Evolutionary conservation across 164 flowering plant genomes (phyloP).

Genomic region (Liriodendron chinense): DNA sequence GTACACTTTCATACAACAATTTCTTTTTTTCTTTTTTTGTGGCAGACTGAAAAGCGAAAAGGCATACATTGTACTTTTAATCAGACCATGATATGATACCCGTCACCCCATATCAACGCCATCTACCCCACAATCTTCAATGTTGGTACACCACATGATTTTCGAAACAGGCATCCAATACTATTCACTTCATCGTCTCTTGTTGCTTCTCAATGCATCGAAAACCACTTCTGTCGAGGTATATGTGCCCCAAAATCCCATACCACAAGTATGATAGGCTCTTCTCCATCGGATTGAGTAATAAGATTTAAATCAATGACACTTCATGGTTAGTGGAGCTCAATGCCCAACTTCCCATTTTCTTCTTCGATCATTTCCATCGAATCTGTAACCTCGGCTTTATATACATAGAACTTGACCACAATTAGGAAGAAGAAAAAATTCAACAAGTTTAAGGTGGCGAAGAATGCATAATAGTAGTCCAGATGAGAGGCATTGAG

Average conservation of each 20-base stretch:
- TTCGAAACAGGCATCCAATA: too few relatives aligned
- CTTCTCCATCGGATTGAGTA: background rate
- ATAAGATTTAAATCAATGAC: background rate
- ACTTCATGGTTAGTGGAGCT: background rate
- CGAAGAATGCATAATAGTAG: slow-evolving; percentile 41
- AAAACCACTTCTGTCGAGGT: too few relatives aligned
- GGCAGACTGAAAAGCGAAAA: too few relatives aligned
- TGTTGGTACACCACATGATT: too few relatives aligned
- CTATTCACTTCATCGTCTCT: too few relatives aligned
- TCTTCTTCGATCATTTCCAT: background rate
- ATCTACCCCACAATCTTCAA: too few relatives aligned
- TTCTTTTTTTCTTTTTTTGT: too few relatives aligned
- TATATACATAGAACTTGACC: slow-evolving; percentile 44
- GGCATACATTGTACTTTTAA: too few relatives aligned
- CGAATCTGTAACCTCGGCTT: slow-evolving; percentile 38
- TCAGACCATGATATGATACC: too few relatives aligned
- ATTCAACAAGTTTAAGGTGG: slow-evolving; percentile 45
- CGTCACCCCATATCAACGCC: too few relatives aligned
- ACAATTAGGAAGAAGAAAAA: slow-evolving; percentile 47
- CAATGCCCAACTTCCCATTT: background rate
- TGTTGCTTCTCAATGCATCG: too few relatives aligned
- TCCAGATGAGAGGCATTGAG: slow-evolving; percentile 31
- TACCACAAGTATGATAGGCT: background rate
- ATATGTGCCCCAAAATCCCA: background rate
- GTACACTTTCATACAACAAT: too few relatives aligned